Conservation (phyloP, 2,329 filamentous ascomycete genomes). For the Paecilomyces formosus region DNA sequence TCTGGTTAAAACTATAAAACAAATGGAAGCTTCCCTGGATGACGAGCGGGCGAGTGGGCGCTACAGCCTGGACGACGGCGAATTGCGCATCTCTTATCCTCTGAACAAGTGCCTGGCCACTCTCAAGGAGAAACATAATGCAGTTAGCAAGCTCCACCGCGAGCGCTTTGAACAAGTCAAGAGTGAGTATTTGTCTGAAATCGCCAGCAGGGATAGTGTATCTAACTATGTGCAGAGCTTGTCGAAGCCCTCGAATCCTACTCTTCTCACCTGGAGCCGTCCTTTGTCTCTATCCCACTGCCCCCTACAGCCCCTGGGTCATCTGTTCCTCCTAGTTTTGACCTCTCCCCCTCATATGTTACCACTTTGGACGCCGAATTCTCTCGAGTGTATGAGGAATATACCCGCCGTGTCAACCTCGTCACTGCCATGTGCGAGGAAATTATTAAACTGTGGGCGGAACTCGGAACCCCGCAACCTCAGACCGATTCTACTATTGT, state of each 20-base stretch:
- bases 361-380: slow-evolving; percentile 84
- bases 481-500: slow-evolving; percentile 85
- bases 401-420: slow-evolving; percentile 69
- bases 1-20: slow-evolving; percentile 76
- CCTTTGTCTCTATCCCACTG: slow-evolving; percentile 76
- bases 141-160: slow-evolving; percentile 73
- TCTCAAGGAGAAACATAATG: slow-evolving; percentile 78
- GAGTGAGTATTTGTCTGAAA: slow-evolving; percentile 50
- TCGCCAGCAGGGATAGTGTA: background rate
- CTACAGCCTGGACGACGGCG: slow-evolving; percentile 58
- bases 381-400: slow-evolving; percentile 92
- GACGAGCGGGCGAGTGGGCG: slow-evolving; percentile 60
- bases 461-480: slow-evolving; percentile 86
- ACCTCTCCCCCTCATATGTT: slow-evolving; percentile 86
- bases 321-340: slow-evolving; percentile 73
- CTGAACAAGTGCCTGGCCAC: slow-evolving; percentile 69
- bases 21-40: slow-evolving; percentile 88
- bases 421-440: slow-evolving; percentile 72
- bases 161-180: slow-evolving; percentile 94
- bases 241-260: slow-evolving; percentile 92
- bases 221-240: slow-evolving; percentile 58
- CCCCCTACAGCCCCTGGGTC: slow-evolving; percentile 74
- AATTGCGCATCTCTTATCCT: slow-evolving; percentile 73
- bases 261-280: slow-evolving; percentile 85
- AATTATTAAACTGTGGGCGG: slow-evolving; percentile 91